Base-by-base conservation (phyloP, 2,329 filamentous ascomycete genomes). In the Coleophoma crateriformis region DNA sequence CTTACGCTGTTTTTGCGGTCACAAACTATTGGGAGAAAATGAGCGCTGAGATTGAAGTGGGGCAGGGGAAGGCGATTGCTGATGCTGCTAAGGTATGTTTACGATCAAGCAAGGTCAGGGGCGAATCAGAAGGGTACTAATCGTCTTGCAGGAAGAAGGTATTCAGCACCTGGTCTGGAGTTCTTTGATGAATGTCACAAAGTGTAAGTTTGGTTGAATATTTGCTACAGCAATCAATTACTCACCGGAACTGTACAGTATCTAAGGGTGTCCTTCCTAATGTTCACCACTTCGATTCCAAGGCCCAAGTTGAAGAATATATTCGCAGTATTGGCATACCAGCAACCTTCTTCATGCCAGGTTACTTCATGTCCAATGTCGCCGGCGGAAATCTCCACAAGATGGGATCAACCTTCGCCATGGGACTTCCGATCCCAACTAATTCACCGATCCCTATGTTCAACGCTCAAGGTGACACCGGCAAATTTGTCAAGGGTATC, bases 321-420 rank as follows among this genome's bases (percentile, higher is more conserved):
- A 63, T 67, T 35, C 52, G 64, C 32, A 47, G 54, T 11, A 58
- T 60, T n/a, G 69, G 67, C 0, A 62, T 80, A 4, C 69, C 71
- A 11, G 70, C 69, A 43, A 69, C 76, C 0, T 79, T 76, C 59
- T 71, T 75, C 53, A 63, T 71, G 3, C 71, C 76, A 0, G 77
- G 68, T 0, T 69, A 67, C 37, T 81, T 77, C 53, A 79, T 80
- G 76, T 69, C 71, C 54, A 80, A 79, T 49, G 65, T 73, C 22
- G 60, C 58, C 11, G 61, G 57, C 14, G 47, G 49, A 12, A 56
- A 49, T 48, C 57, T 64, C 19, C 52, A 52, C 12, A 57, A 61
- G 51, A 27, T 57, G 20, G 55, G 59, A 32, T 57, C 57, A 6
- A 56, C 60, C 11, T 57, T 64, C 22, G 53, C 52, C 7, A 56